Percentiles rank a stretch among this genome's conserved stretches.
Evolutionary conservation across 2,329 filamentous ascomycete species (phyloP).

Genomic region (Ophiocordyceps camponoti-saundersi): DNA sequence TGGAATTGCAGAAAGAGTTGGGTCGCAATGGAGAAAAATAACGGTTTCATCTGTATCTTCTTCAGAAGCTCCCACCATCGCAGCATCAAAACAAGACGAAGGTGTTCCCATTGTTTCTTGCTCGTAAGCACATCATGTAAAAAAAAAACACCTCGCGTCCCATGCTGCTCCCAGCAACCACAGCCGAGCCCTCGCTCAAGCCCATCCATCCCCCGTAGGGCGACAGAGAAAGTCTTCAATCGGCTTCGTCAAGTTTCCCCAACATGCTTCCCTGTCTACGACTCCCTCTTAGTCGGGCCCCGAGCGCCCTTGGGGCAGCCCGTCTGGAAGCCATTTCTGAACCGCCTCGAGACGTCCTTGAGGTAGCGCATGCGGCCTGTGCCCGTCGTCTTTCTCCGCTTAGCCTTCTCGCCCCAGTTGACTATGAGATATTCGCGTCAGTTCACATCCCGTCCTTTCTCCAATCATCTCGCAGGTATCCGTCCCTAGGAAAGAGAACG

Average conservation of each 20-base stretch:
- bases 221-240: background rate
- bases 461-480: background rate
- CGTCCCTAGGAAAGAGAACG: background rate
- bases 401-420: constrained; percentile 99
- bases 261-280: constrained; percentile 1
- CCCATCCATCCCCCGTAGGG: background rate
- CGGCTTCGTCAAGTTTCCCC: background rate
- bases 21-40: background rate
- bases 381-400: constrained; percentile 98
- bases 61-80: constrained; percentile 8
- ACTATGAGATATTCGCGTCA: constrained; percentile 32
- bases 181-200: constrained; percentile 3
- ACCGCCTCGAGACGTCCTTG: constrained; percentile 79
- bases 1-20: background rate
- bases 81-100: constrained; percentile 7
- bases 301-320: constrained; percentile 74
- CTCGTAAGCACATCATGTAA: constrained; percentile 14
- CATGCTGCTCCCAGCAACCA: constrained; percentile 17
- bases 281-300: constrained; percentile 8
- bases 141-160: constrained; percentile 18
- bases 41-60: no score
- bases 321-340: constrained; percentile 95
- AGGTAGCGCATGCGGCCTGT: constrained; percentile 92
- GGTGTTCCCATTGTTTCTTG: constrained; percentile 11
- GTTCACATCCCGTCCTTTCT: background rate